Conservation (phyloP, 1,284 basidiomycete genomes). For the Irpex sp. region DNA sequence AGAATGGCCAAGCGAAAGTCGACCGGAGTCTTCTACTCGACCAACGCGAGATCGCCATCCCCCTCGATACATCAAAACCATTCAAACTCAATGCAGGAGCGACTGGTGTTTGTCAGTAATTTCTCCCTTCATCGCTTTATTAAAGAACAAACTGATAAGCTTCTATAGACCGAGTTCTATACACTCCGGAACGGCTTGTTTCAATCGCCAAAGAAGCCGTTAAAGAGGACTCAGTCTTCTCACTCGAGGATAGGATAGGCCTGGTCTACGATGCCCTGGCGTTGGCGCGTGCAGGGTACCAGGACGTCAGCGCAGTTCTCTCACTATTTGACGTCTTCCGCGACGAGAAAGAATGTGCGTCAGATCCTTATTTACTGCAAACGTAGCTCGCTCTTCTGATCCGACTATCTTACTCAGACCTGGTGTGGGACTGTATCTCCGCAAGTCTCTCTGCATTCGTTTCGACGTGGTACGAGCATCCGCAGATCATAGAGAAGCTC, state of each 20-base stretch:
- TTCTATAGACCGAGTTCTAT: slow-evolving; percentile 76
- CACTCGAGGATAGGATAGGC: slow-evolving; percentile 84
- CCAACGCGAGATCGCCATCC: slow-evolving; percentile 66
- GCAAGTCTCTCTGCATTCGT: slow-evolving; percentile 53
- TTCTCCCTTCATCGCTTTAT: not conserved
- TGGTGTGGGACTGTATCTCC: slow-evolving; percentile 72
- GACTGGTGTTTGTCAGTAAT: slow-evolving; percentile 78
- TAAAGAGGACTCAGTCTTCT: slow-evolving; percentile 62
- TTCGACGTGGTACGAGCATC: slow-evolving; percentile 87
- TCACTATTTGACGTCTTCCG: slow-evolving; percentile 67
- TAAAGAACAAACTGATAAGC: not conserved
- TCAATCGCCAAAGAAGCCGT: slow-evolving; percentile 82
- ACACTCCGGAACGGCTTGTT: slow-evolving; percentile 76
- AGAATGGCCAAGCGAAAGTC: slow-evolving; percentile 53
- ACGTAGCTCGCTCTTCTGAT: not conserved
- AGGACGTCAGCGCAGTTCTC: slow-evolving; percentile 75
- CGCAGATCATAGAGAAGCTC: slow-evolving; percentile 56
- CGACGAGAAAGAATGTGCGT: slow-evolving; percentile 74
- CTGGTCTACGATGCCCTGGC: slow-evolving; percentile 81
- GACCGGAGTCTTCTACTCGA: slow-evolving; percentile 69
- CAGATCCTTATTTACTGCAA: too few species aligned
- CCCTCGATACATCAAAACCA: slow-evolving; percentile 66
- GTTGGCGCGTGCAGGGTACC: slow-evolving; percentile 78
- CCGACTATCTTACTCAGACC: slow-evolving; percentile 36
- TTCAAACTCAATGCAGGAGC: slow-evolving; percentile 92